A percentile compares a stretch with the other conserved stretches of the same genome.
These are phyloP conservation scores for Tolypocladium endophyticum DNA, from an alignment of 2,329 filamentous ascomycete genomes.

Conservation along the genomic window DNA sequence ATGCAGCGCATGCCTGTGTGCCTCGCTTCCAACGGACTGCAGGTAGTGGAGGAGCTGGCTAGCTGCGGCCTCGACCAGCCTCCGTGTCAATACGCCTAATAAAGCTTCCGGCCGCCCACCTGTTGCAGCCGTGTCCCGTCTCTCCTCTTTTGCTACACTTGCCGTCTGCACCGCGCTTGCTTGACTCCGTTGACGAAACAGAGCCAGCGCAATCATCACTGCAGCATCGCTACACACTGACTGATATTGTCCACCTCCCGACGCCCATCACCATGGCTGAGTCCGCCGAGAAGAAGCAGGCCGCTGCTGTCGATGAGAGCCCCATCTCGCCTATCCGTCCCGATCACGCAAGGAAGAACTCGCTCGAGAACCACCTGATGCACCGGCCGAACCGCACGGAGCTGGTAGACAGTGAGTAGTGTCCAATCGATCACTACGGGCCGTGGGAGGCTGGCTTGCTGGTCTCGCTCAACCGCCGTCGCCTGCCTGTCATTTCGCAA, in stretches of 20 bases:
- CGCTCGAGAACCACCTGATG: conserved; percentile 61
- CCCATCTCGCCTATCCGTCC: conserved; percentile 43
- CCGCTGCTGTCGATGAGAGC: conserved; percentile 33
- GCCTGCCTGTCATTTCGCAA: not conserved
- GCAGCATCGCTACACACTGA: not conserved
- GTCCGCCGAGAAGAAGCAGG: conserved; percentile 8
- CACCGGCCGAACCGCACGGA: conserved; percentile 66
- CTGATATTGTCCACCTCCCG: not conserved
- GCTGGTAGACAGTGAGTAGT: conserved; percentile 62
- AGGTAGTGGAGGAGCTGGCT: not conserved
- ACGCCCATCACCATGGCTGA: conserved; percentile 16
- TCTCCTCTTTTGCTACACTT: not conserved
- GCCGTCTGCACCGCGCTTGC: not conserved
- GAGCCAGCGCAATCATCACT: not conserved
- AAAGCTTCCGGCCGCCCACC: conserved; percentile 1
- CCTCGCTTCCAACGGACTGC: not conserved
- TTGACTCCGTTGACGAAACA: not conserved
- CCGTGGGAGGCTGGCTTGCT: not conserved
- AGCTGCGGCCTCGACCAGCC: not conserved
- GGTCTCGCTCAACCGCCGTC: not conserved
- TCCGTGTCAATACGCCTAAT: not conserved
- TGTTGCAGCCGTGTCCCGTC: not conserved
- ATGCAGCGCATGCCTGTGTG: not conserved
- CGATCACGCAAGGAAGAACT: conserved; percentile 50
- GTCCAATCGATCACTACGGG: not conserved